Evolutionary conservation across 768 basidiomycete species (phyloP), one percentile per base, ranked within the genome.

Genomic region (Sistotremastrum suecicum): DNA sequence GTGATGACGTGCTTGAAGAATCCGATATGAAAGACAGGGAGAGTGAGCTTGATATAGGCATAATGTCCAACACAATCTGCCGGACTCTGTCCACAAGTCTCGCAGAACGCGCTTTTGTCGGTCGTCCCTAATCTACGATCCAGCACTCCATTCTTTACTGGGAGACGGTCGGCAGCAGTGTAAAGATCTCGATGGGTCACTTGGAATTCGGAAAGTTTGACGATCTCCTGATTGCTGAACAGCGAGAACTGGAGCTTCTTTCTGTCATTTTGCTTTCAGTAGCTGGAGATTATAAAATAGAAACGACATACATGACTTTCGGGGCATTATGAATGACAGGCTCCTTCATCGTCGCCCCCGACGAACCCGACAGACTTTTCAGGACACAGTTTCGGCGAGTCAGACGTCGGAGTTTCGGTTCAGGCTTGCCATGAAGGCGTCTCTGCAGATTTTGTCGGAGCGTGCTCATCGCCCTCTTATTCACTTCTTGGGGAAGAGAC

Each of bases 61-160:
- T 95, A 98, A 62, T 99, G 95, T 1, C 95, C 95, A 28, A 95
- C 92, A 59, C 95, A 99, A 50, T 95, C 89, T 3, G 90, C 85
- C 31, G 88, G 80, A 11, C 76, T 80, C 51, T 90, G 76, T 5
- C 89, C 89, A 56, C 95, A 99, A 0, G 95, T 99, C 62, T 92
- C 87, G 63, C 95, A 99, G 57, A 80, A 83, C 30, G 83, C 76
- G 48, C 70, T 75, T 68, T 98, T 98, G 59, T 95, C 91, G 37
- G 88, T 87, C 3, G 91, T 94, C 38, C 95, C 95, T 52, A 98
- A 70, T 53, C 95, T 76, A 34, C 86, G 72, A 63, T 99, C 95
- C 11, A 99, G 71, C 0, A 97, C 89, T 42, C 95, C 94, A 69
- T 91, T 76, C 53, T 80, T 83, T 30, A 89, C 88, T 0, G 92